phyloP scores from a whole-genome alignment of 2,329 filamentous ascomycete genomes.

The Aureobasidium leucospermi region DNA sequence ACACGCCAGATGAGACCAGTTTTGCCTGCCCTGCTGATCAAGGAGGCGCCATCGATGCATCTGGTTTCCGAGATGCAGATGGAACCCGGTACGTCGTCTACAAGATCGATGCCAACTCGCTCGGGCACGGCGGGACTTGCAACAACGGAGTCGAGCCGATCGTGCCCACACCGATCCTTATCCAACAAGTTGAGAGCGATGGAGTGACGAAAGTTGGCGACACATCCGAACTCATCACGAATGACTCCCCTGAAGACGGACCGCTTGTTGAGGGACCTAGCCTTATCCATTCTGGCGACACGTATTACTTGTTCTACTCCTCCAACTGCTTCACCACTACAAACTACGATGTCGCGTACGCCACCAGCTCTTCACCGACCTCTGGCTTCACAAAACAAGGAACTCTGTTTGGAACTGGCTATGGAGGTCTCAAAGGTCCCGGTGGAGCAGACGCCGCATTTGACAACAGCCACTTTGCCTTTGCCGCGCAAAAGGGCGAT shows the following conservation, averaged over 20 bases:
- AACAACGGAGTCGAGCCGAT: constrained; percentile 18
- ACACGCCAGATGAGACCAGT: constrained; percentile 19
- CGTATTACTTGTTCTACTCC: constrained; percentile 27
- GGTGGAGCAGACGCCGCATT: constrained; percentile 18
- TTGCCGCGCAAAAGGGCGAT: constrained; percentile 18
- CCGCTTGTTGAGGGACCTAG: constrained; percentile 24
- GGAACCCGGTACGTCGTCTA: constrained; percentile 22
- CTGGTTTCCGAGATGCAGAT: constrained; percentile 21
- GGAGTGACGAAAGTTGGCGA: constrained; percentile 21
- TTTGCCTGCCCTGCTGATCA: constrained; percentile 22
- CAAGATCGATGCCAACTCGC: constrained; percentile 25
- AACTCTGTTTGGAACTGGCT: constrained; percentile 14
- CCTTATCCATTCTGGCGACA: constrained; percentile 19
- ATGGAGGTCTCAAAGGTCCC: constrained; percentile 15
- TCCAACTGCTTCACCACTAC: constrained; percentile 23
- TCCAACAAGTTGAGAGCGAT: constrained; percentile 22
- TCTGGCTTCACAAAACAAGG: constrained; percentile 17
- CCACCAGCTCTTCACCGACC: constrained; percentile 14
- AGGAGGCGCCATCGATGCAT: constrained; percentile 25
- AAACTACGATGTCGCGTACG: constrained; percentile 24
- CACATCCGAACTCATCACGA: constrained; percentile 19
- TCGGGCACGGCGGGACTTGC: constrained; percentile 22
- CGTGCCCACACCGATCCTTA: constrained; percentile 21
- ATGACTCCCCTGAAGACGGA: constrained; percentile 21
- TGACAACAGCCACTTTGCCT: constrained; percentile 18